Base-by-base conservation (phyloP, 202 grass and related monocot genomes). In the Carex sylvatica region DNA sequence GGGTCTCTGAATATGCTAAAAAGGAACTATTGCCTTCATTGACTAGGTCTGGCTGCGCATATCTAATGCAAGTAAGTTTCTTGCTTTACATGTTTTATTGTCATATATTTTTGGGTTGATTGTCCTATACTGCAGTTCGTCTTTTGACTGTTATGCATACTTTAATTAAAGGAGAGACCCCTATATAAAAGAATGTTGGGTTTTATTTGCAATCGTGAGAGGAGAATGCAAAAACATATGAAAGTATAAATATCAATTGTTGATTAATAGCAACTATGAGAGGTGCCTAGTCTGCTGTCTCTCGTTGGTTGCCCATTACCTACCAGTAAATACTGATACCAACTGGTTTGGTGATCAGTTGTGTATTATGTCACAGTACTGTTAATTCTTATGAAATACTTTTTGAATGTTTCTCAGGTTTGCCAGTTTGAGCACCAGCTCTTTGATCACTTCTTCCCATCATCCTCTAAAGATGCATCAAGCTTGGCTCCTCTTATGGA, bases 361-460 rank as follows among this genome's bases (percentile, higher is more conserved):
- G 20, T 6, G 10, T 74, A 54, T 54, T 74, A 54, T 75, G 24
- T 75, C 5, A 7, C 24, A 53, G 9, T 20, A 61, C 13, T 10
- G 4, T 53, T 81, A 81, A 65, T 56, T 82, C 24, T 82, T 54
- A 52, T 38, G 9, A 70, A 70, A 12, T 52, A 70, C 10, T 70
- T 35, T 16, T 36, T 24, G 53, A 56, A 83, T 93, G 7, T 78
- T 90, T 87, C 15, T 70, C 84, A 99, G 96, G 91, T 92, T 84
- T 99, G 93, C 82, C 93, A 99, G 86, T 87, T 96, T 90, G 96
- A 99, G 87, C 96, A 99, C 83, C 96, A 99, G 58, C 93, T 99
- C 72, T 99, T 99, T 92, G 96, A 91, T 72, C 89, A 96, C 80
- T 99, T 96, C 85, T 99, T 99, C 85, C 91, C 92, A 65, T 84